A percentile compares a stretch with the other conserved stretches of the same genome.
phyloP scores from a whole-genome alignment of 2,329 filamentous ascomycete species.

The Cadophora malorum region DNA sequence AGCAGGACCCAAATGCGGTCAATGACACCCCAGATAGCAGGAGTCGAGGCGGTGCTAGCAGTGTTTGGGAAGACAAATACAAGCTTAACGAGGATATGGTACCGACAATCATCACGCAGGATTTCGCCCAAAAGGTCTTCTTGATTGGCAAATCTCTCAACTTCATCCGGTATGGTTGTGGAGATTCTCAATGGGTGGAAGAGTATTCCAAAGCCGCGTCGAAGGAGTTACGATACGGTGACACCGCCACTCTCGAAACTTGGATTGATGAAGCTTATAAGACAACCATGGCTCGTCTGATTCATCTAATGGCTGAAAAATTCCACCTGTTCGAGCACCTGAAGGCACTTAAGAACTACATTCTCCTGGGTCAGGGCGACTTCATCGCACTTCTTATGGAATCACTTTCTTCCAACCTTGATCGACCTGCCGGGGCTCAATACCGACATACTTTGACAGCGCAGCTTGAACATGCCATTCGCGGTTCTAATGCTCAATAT shows the following conservation, averaged over 20 bases:
- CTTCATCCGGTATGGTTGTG: constrained; percentile 95
- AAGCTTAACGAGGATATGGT: constrained; percentile 85
- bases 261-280: constrained; percentile 98
- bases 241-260: constrained; percentile 87
- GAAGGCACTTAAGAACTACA: constrained; percentile 89
- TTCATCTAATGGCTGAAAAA: constrained; percentile 91
- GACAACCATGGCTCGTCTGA: constrained; percentile 94
- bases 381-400: constrained; percentile 98
- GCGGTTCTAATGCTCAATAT: constrained; percentile 95
- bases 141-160: constrained; percentile 97
- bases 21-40: constrained; percentile 53
- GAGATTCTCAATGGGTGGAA: constrained; percentile 94
- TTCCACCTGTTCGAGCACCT: constrained; percentile 95
- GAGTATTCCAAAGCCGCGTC: constrained; percentile 92
- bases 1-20: constrained; percentile 67
- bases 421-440: constrained; percentile 94
- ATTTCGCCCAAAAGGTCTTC: constrained; percentile 96
- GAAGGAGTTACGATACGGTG: constrained; percentile 89
- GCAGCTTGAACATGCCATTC: constrained; percentile 96
- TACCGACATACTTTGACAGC: constrained; percentile 96
- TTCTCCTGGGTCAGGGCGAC: constrained; percentile 92
- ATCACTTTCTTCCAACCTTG: constrained; percentile 88
- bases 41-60: constrained; percentile 72
- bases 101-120: constrained; percentile 88
- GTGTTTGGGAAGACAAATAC: constrained; percentile 98